Base-by-base conservation (phyloP, 1,139 yeast genomes). In the Debaryomyces robertsiae region DNA sequence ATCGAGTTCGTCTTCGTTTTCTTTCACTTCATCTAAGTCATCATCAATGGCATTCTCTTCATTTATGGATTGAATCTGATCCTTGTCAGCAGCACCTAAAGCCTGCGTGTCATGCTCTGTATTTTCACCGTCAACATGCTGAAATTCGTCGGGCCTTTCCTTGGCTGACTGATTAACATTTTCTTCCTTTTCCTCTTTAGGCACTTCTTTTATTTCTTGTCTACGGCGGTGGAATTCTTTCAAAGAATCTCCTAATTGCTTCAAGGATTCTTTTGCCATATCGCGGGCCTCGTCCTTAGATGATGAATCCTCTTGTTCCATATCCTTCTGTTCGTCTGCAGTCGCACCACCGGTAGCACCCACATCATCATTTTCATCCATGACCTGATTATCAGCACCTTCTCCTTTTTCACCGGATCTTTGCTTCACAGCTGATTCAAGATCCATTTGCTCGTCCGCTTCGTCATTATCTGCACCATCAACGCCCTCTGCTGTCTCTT, bases 151-250 rank as follows among this genome's bases (percentile, higher is more conserved):
- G 0, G 94, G 90, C 38, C 81, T 75, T 49, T 79, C 82, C 46
- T 78, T 82, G 11, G 82, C 80, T 31, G 73, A 65, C 31, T 72
- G 66, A 31, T 81, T 79, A 2, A 53, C 49, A 32, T 75, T 77
- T 34, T 70, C 73, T 29, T 72, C 75, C 27, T 65, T 61, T 13
- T 73, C 74, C 11, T 73, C 74, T 69, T 50, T 70, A 50, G 36
- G 65, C 5, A 85, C 78, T 48, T 84, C 87, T 48, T 77, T 73
- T 47, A 91, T 91, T 54, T 90, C 97, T 60, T 87, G 90, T 49
- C 87, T 82, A 55, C 96, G 84, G 59, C 90, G 86, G 59, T 91
- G 95, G 67, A 86, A 93, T 58, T 91, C 96, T 57, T 90, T 87
- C 61, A 90, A 63, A 0, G 95, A 81, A 59, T 91, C 97, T 40